phyloP scores from a whole-genome alignment of 305 asterid species.

The Rubia peregrina region DNA sequence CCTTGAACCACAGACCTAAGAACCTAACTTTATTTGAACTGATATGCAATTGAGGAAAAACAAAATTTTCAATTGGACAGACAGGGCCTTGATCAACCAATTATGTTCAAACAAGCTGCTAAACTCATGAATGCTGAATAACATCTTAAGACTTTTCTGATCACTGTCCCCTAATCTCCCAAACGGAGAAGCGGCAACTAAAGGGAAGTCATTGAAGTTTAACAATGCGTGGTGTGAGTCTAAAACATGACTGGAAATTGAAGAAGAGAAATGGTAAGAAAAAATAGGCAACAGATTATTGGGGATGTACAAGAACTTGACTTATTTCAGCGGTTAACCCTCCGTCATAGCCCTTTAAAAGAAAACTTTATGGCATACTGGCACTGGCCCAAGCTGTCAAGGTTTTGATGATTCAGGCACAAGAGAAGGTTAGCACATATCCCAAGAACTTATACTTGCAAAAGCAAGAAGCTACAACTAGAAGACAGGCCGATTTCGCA shows the following conservation, averaged over 20 bases:
- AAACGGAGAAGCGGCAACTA: neutral
- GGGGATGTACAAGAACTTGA: too few species aligned
- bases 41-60: neutral
- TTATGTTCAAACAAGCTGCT: neutral
- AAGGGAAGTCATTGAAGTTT: too few species aligned
- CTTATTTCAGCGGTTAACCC: too few species aligned
- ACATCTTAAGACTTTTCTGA: too few species aligned
- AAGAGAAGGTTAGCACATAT: neutral
- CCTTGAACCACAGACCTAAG: neutral
- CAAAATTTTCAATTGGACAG: too few species aligned
- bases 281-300: neutral
- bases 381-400: too few species aligned
- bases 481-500: neutral
- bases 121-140: too few species aligned
- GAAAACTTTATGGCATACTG: too few species aligned
- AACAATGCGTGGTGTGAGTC: too few species aligned
- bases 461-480: neutral
- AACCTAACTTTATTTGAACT: neutral
- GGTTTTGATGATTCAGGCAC: neutral
- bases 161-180: too few species aligned
- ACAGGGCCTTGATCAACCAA: neutral
- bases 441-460: neutral
- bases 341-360: too few species aligned
- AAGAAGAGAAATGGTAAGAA: neutral
- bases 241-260: neutral